Percentiles rank a stretch among this genome's conserved stretches.
Evolutionary conservation across 257 asterid species (phyloP).

Genomic region (Rauvolfia tetraphylla): DNA sequence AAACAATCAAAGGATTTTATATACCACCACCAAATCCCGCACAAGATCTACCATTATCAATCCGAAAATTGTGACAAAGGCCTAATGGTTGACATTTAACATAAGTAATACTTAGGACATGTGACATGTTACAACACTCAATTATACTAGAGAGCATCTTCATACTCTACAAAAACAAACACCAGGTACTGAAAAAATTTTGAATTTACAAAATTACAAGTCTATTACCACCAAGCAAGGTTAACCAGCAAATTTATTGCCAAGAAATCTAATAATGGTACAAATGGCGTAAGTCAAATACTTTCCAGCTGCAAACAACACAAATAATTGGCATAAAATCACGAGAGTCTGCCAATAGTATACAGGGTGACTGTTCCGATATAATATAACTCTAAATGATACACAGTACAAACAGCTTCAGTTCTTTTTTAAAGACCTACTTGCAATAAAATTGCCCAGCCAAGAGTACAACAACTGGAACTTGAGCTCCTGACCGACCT

Average conservation of each 20-base stretch:
- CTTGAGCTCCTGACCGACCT: constrained; percentile 39
- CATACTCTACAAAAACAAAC: not conserved
- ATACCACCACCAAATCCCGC: not conserved
- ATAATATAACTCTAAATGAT: constrained; percentile 13
- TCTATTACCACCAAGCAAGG: not conserved
- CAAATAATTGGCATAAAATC: constrained; percentile 2
- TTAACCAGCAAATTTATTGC: constrained; percentile 15
- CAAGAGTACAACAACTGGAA: constrained; percentile 51
- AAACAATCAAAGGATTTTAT: not conserved
- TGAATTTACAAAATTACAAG: not conserved
- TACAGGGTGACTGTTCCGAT: constrained; percentile 23
- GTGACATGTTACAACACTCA: not conserved
- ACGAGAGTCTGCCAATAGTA: constrained; percentile 29
- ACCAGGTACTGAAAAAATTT: not conserved
- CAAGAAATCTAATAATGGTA: constrained; percentile 6
- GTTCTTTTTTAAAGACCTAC: constrained; percentile 34
- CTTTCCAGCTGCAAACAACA: constrained; percentile 15
- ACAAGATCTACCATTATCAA: not conserved
- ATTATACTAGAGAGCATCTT: not conserved
- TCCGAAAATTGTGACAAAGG: not conserved
- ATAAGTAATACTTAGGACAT: not conserved
- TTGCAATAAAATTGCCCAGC: constrained; percentile 46
- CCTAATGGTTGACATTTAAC: not conserved
- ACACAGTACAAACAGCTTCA: constrained; percentile 24
- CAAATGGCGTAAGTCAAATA: constrained; percentile 2